A percentile compares a stretch with the other conserved stretches of the same genome.
phyloP scores from a whole-genome alignment of 2,329 filamentous ascomycete species.

The Sporothrix luriei region DNA sequence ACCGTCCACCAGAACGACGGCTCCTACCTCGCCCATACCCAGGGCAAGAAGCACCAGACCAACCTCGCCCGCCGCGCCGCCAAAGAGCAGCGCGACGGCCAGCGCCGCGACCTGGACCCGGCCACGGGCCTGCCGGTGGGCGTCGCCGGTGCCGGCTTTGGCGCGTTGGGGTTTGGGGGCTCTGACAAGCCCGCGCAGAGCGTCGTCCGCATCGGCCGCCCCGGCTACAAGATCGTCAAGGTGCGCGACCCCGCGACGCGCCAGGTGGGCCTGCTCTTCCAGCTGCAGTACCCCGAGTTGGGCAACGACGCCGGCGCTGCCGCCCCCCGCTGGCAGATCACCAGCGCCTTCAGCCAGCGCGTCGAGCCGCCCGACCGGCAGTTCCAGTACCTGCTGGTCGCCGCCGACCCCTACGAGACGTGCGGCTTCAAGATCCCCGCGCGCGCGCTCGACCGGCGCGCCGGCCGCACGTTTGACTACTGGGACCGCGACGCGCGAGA shows the following conservation, averaged over 20 bases:
- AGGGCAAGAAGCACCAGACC: conserved; percentile 98
- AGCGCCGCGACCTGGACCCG: conserved; percentile 66
- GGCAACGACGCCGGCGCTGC: conserved; percentile 72
- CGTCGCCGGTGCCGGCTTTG: conserved; percentile 70
- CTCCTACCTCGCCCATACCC: conserved; percentile 96
- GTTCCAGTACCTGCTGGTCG: conserved; percentile 92
- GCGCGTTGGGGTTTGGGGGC: conserved; percentile 55
- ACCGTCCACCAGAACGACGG: conserved; percentile 99
- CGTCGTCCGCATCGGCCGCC: conserved; percentile 93
- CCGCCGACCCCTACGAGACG: conserved; percentile 97
- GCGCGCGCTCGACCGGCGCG: conserved; percentile 84
- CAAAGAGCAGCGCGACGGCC: conserved; percentile 90
- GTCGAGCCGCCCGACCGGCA: conserved; percentile 92
- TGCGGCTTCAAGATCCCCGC: conserved; percentile 96
- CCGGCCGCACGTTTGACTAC: conserved; percentile 88
- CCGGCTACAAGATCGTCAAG: conserved; percentile 98
- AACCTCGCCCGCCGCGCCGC: conserved; percentile 94
- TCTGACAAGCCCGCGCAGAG: conserved; percentile 53
- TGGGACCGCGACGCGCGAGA: conserved; percentile 95
- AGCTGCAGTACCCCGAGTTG: conserved; percentile 95
- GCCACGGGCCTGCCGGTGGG: conserved; percentile 72
- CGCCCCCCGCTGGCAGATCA: conserved; percentile 85
- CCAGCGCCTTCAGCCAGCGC: conserved; percentile 96
- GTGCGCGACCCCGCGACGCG: conserved; percentile 83
- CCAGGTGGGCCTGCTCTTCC: conserved; percentile 91